Evolutionary conservation across 148 eudicot genomes (phyloP), one percentile per base, ranked within the genome.

Genomic region (Chenopodium suecicum): DNA sequence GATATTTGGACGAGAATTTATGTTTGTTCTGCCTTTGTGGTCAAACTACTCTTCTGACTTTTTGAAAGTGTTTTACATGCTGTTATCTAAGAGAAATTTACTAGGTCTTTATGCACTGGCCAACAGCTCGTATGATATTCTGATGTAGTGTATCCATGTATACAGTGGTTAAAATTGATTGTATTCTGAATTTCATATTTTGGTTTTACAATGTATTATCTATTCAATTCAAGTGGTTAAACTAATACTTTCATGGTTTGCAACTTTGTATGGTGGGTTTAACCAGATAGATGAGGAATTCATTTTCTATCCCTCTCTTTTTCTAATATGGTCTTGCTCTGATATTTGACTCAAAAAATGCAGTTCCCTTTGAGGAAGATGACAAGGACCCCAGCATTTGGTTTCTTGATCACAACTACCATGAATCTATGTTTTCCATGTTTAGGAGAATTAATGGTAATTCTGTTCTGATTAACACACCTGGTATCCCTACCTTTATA

Each of bases 351-450:
- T 63, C 70, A 63, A 63, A 87, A 9, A 52, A 31, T 89, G 86
- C 90, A 95, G 98, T 95, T 37, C 99, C 99, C 52, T 95, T 95
- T 84, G 99, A 95, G 86, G 99, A 95, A 88, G 99, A 95, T 80
- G 99, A 93, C 73, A 92, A 91, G 87, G 98, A 95, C 67, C 88
- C 91, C n/a, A 93, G 97, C 84, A 95, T 95, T 83, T 95, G 98
- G 97, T 95, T 95, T 91, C 98, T 95, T 79, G 99, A 95, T 74
- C 99, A 95, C 86, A 95, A 95, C 86, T 95, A 93, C 85, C 99
- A 95, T 82, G 99, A 93, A 82, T 83, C 97, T 52, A 95, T 95
- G 97, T 95, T 90, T 72, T 91, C 97, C 83, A 95, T 95, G 98
- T 95, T 88, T 81, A 85, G 95, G 87, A 91, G 97, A 86, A 95